Base-by-base conservation (phyloP, 495 filamentous ascomycete genomes). In the Achaetomiella virescens region DNA sequence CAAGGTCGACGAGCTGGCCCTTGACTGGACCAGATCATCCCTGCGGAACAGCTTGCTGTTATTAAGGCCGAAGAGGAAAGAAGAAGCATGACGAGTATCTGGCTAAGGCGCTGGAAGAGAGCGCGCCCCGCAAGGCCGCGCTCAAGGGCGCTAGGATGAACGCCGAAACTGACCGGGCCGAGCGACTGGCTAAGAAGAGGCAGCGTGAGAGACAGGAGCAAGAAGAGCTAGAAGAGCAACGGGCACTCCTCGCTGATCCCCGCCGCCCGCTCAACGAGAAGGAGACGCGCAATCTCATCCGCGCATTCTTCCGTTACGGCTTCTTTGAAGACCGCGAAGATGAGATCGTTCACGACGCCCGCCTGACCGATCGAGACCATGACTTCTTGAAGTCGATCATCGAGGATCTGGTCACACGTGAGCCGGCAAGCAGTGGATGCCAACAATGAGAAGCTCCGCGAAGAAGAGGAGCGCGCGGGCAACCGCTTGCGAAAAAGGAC, bases 1-100 rank as follows among this genome's bases (percentile, higher is more conserved):
- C 70, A 96, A 96, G 70, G 85, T 96, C 21, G 88, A 95, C 65
- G 86, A 91, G 59, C 79, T 96, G 36, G 62, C 62, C n/a, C 70
- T 78, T 7, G 87, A 88, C 55, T 98, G 93, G 95, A 97, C 61
- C 86, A 97, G 52, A 97, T 99, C 65, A 99, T 99, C 58, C 95
- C 93, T 1, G 90, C 90, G 59, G 91, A 96, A 7, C 81, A 95
- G 62, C 81, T 97, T 20, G 91, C 88, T 21, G 84, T 82, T 47
- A 85, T 97, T 68, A 95, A 91, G 67, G 88, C 84, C 0, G 89
- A 95, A 54, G 91, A 96, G 66, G 87, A 91, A 81, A 83, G 66
- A 87, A 86, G 64, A 82, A 85, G 18, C 84, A 97, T 54, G 89
- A 91, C 31, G 81, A 83, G 44, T 93, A 93, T 63, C 84, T 96